phyloP scores from a whole-genome alignment of 2,329 filamentous ascomycete species.

The Juglanconis oblonga region DNA sequence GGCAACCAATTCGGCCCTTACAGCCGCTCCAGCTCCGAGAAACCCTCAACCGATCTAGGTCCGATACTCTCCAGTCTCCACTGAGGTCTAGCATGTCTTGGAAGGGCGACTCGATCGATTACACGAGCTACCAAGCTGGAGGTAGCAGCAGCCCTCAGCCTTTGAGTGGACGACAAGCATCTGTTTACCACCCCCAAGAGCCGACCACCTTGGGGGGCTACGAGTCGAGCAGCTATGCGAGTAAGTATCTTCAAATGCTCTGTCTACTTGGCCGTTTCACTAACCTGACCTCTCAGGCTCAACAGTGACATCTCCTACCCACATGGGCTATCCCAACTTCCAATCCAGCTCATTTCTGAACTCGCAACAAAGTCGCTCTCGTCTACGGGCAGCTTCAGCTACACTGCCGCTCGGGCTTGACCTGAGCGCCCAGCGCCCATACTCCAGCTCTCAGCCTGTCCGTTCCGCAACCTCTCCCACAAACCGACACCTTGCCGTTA shows the following conservation, averaged over 20 bases:
- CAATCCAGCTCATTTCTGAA: constrained; percentile 39
- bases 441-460: constrained; percentile 26
- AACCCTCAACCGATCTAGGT: constrained; percentile 53
- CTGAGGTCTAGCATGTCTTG: constrained; percentile 60
- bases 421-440: constrained; percentile 40
- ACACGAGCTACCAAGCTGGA: constrained; percentile 46
- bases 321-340: constrained; percentile 48
- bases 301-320: constrained; percentile 46
- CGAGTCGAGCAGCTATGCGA: constrained; percentile 50
- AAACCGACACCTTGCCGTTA: constrained; percentile 32
- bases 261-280: not conserved
- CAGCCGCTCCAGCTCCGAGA: constrained; percentile 60
- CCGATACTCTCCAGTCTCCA: constrained; percentile 57
- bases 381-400: constrained; percentile 48
- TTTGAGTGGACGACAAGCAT: constrained; percentile 44
- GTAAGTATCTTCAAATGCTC: constrained; percentile 34
- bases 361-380: constrained; percentile 40
- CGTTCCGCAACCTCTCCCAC: constrained; percentile 31
- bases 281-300: constrained; percentile 34
- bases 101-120: constrained; percentile 60
- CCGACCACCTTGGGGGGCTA: constrained; percentile 43
- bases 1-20: constrained; percentile 47
- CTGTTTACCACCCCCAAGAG: constrained; percentile 47
- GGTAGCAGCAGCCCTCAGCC: constrained; percentile 42
- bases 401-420: constrained; percentile 45